Evolutionary conservation across 129 eudicot genomes (phyloP), one percentile per base, ranked within the genome.

Genomic region (Flaveria brownii): DNA sequence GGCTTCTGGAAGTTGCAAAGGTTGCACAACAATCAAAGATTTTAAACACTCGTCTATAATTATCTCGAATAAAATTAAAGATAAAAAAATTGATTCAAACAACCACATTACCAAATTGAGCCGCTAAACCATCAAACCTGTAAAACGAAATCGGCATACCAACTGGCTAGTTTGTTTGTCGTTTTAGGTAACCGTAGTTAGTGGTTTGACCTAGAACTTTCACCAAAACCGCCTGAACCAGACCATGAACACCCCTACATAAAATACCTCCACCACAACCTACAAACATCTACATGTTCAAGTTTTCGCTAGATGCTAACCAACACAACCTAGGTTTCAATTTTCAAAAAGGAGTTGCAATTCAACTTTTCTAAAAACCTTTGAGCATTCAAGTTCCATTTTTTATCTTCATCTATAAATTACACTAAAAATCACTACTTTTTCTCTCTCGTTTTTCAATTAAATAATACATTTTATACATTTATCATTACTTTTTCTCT

Each of bases 1-100:
- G 90, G 55, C 83, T 83, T 79, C 92, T 90, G 84, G 55, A 22
- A 45, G 63, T 76, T 47, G 68, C 65, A 73, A 28, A 60, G 64
- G 73, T 61, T 39, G 39, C 11, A 56, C 17, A 68, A 75, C 15
- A 22, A 67, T 5, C 36, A 68, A 56, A 18, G n/a, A 5, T 57
- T 15, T 62, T 15, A 62, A 30, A 13, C 45, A 62, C 30, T 62
- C 68, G 15, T 26, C 22, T 15, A 62, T 15, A 30, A 49, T 49
- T 5, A 49, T 49, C 13, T 49, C 0, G 0, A 49, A 12, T 13
- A 49, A 45, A 20, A 20, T 20, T 9, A 45, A 45, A 45, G 0
- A 9, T 45, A 45, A 9, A 45, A 45, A 49, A 49, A 49, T 49
- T 5, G 6, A 15, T 49, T 12, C 17, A 49, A 49, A 12, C 54